Evolutionary conservation across 2,329 filamentous ascomycete genomes (phyloP).

Genomic region (Emmonsiellopsis sp.): DNA sequence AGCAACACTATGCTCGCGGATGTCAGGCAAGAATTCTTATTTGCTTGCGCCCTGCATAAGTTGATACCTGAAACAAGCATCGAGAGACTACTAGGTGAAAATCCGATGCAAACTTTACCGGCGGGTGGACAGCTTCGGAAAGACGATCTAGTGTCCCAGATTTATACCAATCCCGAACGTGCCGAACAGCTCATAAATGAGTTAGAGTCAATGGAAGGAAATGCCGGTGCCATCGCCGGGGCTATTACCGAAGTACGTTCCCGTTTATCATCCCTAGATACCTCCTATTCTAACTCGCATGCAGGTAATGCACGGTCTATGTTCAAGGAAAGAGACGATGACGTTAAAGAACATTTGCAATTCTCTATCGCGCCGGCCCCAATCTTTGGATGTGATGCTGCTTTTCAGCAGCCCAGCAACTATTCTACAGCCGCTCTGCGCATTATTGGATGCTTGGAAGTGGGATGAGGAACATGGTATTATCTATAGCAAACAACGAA

Average conservation of each 20-base stretch:
- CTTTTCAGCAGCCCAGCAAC: constrained; percentile 50
- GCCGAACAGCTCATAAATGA: constrained; percentile 69
- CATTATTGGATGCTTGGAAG: constrained; percentile 52
- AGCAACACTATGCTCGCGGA: constrained; percentile 51
- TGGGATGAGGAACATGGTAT: constrained; percentile 54
- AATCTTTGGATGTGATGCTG: constrained; percentile 49
- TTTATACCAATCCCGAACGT: constrained; percentile 63
- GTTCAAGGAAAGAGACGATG: constrained; percentile 52
- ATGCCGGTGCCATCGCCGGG: constrained; percentile 74
- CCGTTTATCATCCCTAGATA: constrained; percentile 4
- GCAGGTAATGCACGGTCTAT: constrained; percentile 46
- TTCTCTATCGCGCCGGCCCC: constrained; percentile 45
- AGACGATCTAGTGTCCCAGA: constrained; percentile 68
- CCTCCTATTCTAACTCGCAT: background rate
- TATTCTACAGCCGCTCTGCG: constrained; percentile 49
- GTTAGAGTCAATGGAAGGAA: constrained; percentile 82
- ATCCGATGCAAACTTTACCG: constrained; percentile 69
- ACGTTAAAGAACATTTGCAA: constrained; percentile 53
- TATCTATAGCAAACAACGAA: background rate
- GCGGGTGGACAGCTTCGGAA: constrained; percentile 66
- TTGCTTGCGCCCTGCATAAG: constrained; percentile 78
- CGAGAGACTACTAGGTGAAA: constrained; percentile 70
- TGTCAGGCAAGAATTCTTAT: constrained; percentile 74
- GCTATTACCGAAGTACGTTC: constrained; percentile 59
- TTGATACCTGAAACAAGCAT: constrained; percentile 73